Conservation (phyloP, 371 early-diverging fungal genomes). For the Dichotomocladium elegans region DNA sequence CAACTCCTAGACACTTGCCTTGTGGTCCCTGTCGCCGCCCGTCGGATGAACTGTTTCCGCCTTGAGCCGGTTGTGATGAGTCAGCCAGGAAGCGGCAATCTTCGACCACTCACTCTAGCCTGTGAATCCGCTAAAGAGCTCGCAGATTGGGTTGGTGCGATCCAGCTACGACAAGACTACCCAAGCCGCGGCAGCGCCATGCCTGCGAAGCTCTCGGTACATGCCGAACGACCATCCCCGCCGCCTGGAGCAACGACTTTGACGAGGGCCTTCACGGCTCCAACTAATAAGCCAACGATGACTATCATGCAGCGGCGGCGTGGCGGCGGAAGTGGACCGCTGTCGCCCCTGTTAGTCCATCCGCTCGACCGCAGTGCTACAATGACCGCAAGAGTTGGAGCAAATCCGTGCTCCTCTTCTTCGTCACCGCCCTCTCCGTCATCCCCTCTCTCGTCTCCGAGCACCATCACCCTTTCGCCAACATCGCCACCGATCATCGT, state of each 20-base stretch:
- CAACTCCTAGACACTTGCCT: constrained; percentile 17
- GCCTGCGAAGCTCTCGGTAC: too few relatives aligned
- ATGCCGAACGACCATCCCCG: neutral
- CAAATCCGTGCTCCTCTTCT: too few relatives aligned
- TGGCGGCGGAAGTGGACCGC: neutral
- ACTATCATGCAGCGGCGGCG: constrained; percentile 6
- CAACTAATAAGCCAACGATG: too few relatives aligned
- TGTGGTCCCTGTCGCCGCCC: constrained; percentile 12
- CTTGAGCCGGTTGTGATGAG: constrained; percentile 19
- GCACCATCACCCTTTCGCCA: neutral
- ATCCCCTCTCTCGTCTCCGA: neutral
- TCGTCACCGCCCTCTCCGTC: neutral
- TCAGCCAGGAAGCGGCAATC: too few relatives aligned
- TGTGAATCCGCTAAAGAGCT: constrained; percentile 25
- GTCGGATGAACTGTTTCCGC: constrained; percentile 21
- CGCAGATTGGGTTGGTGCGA: constrained; percentile 14
- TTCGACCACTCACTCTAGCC: constrained; percentile 21
- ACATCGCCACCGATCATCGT: neutral
- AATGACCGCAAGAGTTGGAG: too few relatives aligned
- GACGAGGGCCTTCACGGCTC: too few relatives aligned
- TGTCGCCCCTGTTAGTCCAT: constrained; percentile 6
- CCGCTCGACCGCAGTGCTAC: neutral
- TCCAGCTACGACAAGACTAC: neutral
- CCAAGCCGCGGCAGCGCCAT: neutral
- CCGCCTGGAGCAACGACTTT: neutral